Percentiles rank a stretch among this genome's conserved stretches.
Evolutionary conservation across 2,329 filamentous ascomycete species (phyloP).

Genomic region (Neofusicoccum cordaticola): DNA sequence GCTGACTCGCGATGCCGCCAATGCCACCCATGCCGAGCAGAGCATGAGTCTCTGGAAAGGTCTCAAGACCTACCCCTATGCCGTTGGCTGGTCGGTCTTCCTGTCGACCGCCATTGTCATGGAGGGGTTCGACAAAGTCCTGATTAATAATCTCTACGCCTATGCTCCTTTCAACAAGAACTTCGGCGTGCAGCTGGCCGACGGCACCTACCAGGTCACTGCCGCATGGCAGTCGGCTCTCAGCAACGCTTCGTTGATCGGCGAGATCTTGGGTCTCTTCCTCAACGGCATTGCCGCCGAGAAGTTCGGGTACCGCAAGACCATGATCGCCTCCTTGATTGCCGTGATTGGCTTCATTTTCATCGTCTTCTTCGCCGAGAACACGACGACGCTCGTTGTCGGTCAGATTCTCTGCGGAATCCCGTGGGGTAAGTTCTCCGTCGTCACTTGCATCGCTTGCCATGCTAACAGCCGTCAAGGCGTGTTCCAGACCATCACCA

Average conservation of each 20-base stretch:
- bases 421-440: constrained; percentile 33
- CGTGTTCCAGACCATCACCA: constrained; percentile 46
- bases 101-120: constrained; percentile 87
- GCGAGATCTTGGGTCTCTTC: constrained; percentile 45
- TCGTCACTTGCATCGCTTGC: neutral
- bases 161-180: constrained; percentile 44
- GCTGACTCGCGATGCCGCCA: neutral
- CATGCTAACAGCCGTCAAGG: neutral
- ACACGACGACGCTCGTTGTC: constrained; percentile 39
- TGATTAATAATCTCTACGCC: constrained; percentile 73
- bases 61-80: constrained; percentile 67
- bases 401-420: constrained; percentile 46
- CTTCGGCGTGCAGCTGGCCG: constrained; percentile 37
- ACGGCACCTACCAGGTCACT: constrained; percentile 40
- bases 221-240: constrained; percentile 46
- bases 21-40: constrained; percentile 2
- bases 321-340: constrained; percentile 41
- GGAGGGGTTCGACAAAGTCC: constrained; percentile 80
- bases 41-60: neutral
- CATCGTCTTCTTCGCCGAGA: constrained; percentile 47
- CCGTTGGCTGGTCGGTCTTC: constrained; percentile 75
- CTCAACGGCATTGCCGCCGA: constrained; percentile 47
- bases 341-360: constrained; percentile 42
- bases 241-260: constrained; percentile 45
- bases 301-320: constrained; percentile 43